Base-by-base conservation (phyloP, 108 stramenopile species). In the Nitzschia putrida region DNA sequence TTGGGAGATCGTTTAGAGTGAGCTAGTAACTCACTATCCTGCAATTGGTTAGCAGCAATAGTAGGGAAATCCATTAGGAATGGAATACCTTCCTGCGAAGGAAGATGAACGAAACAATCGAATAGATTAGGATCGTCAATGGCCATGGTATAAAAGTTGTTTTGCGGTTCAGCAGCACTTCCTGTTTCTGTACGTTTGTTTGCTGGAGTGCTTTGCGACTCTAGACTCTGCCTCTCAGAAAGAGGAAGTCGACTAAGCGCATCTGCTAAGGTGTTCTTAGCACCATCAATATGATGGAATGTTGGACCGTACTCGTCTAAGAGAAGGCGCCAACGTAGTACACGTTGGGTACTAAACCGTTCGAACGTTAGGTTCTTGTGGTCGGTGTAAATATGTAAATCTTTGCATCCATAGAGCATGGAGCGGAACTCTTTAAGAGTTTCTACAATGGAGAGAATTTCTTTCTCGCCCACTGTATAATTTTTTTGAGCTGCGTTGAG, bases 321-420 rank as follows among this genome's bases (percentile, higher is more conserved):
- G n/a, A n/a, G n/a, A 0, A 82, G 49, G 14, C 76, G 61, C 85
- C 85, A 85, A 0, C 85, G 61, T 23, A 74, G 39, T 0, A 80
- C 73, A 7, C 79, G 68, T 67, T 84, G 73, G 12, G 79, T 71
- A 8, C 65, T 68, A 8, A 77, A 61, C 1, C 41, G 58, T n/a
- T 63, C 47, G 39, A 59, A 83, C 0, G 64, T 56, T 8, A 73
- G 73, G 44, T 79, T 83, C 22, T 69, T 47, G 54, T 83, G 79
- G 57, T 80, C 69, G 3, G 79, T 76, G 57, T 80, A 61, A 20
- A 80, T 44, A 44, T 21, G 37, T 21, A 76, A 79, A 58, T 75
- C 70, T 47, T 76, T n/a, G n/a, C n/a, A n/a, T n/a, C n/a, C n/a
- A n/a, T n/a, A n/a, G n/a, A n/a, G n/a, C n/a, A n/a, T n/a, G n/a